phyloP scores from a whole-genome alignment of 139 green algal genomes.

The Chlamydomonas incerta region DNA sequence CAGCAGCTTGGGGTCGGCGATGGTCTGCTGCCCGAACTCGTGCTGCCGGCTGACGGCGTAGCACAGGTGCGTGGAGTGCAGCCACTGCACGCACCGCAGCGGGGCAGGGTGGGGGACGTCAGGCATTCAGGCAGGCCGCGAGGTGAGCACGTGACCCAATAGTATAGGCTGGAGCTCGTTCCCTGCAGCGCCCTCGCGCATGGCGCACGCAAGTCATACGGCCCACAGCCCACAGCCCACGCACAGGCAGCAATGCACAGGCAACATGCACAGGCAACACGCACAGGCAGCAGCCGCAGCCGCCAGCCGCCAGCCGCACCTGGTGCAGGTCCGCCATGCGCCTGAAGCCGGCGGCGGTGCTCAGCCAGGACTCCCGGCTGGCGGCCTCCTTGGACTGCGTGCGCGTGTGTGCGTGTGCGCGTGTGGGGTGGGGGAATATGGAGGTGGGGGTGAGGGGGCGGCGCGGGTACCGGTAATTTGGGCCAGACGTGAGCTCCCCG shows the following conservation, averaged over 20 bases:
- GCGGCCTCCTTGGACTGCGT: constrained; percentile 62
- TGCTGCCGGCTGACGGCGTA: constrained; percentile 79
- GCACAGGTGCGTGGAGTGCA: constrained; percentile 81
- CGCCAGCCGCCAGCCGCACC: not conserved
- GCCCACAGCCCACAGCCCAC: too few relatives aligned
- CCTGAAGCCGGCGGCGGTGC: constrained; percentile 44
- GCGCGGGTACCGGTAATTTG: not conserved
- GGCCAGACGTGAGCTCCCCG: not conserved
- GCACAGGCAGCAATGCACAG: too few relatives aligned
- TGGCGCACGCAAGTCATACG: too few relatives aligned
- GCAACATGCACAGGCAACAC: too few relatives aligned
- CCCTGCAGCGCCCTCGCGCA: too few relatives aligned
- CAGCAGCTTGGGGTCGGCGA: constrained; percentile 53
- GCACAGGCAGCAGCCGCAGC: too few relatives aligned
- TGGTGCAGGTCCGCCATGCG: constrained; percentile 66
- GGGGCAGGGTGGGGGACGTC: not conserved
- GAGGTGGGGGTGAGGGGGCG: not conserved
- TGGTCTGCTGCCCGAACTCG: constrained; percentile 60
- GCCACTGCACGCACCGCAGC: constrained; percentile 50
- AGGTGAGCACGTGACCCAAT: too few relatives aligned
- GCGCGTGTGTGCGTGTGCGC: not conserved
- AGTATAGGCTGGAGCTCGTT: too few relatives aligned
- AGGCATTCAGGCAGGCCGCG: too few relatives aligned
- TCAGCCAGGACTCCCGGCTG: constrained; percentile 61
- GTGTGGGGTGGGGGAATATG: not conserved